A percentile compares a stretch with the other conserved stretches of the same genome.
Evolutionary conservation across 495 filamentous ascomycete species (phyloP).

Genomic region (Xylona heveae): DNA sequence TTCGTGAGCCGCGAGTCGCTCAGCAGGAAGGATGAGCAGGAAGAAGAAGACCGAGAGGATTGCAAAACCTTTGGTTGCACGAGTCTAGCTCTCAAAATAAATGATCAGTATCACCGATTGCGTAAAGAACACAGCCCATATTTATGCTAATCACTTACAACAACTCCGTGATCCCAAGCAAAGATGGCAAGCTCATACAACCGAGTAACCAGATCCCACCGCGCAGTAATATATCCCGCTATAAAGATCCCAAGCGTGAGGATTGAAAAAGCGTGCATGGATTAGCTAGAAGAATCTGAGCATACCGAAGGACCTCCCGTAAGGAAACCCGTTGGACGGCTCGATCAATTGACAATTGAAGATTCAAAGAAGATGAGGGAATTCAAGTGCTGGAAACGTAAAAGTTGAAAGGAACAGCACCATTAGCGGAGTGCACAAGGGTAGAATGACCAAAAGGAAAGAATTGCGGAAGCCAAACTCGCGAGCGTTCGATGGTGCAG

Average conservation of each 20-base stretch:
- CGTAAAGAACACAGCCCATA: slow-evolving; percentile 19
- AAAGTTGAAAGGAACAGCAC: too few relatives aligned
- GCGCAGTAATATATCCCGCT: slow-evolving; percentile 95
- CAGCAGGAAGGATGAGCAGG: slow-evolving; percentile 49
- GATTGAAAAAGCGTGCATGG: slow-evolving; percentile 93
- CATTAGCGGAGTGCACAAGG: too few relatives aligned
- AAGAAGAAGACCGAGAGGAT: slow-evolving; percentile 60
- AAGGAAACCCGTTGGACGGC: too few relatives aligned
- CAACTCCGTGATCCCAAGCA: slow-evolving; percentile 95
- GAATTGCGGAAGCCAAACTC: too few relatives aligned
- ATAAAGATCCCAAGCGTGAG: slow-evolving; percentile 93
- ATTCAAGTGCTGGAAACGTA: too few relatives aligned
- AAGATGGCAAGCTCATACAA: slow-evolving; percentile 92
- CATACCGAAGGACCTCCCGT: too few relatives aligned
- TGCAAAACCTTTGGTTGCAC: slow-evolving; percentile 52
- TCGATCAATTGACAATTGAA: too few relatives aligned
- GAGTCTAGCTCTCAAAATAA: slow-evolving; percentile 23
- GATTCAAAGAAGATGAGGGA: too few relatives aligned
- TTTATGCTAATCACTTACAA: slow-evolving; percentile 42
- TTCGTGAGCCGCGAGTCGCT: slow-evolving; percentile 49
- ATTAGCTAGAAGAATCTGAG: slow-evolving; percentile 17
- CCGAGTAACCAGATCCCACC: slow-evolving; percentile 92
- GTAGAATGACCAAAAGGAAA: too few relatives aligned
- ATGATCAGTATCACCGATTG: background rate
- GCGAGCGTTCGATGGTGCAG: too few relatives aligned